phyloP scores from a whole-genome alignment of 176 grass and related monocot species.

The Carex myosuroides region DNA sequence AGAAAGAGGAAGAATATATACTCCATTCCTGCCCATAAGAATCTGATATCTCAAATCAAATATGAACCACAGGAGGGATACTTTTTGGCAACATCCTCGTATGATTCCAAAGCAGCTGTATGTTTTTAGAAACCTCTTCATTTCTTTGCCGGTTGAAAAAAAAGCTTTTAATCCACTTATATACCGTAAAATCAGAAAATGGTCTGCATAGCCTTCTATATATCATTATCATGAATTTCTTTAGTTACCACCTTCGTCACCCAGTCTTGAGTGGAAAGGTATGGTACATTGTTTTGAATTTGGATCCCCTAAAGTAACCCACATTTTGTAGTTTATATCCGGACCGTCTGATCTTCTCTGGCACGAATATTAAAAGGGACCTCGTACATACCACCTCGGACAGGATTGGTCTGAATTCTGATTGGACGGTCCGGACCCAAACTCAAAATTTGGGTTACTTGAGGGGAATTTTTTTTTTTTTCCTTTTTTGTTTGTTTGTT shows the following conservation, averaged over 20 bases:
- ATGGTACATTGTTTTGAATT: background rate
- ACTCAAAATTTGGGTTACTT: too few species aligned
- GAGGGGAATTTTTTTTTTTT: background rate
- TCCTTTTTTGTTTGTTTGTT: background rate
- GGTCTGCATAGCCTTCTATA: background rate
- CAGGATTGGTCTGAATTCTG: too few species aligned
- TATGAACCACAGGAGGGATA: slow-evolving; percentile 95
- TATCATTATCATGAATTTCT: background rate
- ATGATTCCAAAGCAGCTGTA: slow-evolving; percentile 89
- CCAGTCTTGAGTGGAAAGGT: background rate
- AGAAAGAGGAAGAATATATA: slow-evolving; percentile 67
- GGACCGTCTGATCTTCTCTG: too few species aligned
- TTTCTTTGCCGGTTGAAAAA: background rate
- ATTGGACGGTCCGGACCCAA: too few species aligned
- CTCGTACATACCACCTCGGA: too few species aligned
- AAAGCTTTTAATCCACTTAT: background rate
- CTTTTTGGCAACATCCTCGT: slow-evolving; percentile 83
- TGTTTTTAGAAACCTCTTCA: slow-evolving; percentile 1
- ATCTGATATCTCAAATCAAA: slow-evolving; percentile 87
- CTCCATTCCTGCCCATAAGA: slow-evolving; percentile 90
- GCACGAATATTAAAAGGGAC: too few species aligned
- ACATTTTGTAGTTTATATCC: too few species aligned
- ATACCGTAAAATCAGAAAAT: background rate
- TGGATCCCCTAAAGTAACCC: too few species aligned
- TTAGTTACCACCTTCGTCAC: background rate